phyloP scores from a whole-genome alignment of 139 green algal species.

The Zygnema circumcarinatum region DNA sequence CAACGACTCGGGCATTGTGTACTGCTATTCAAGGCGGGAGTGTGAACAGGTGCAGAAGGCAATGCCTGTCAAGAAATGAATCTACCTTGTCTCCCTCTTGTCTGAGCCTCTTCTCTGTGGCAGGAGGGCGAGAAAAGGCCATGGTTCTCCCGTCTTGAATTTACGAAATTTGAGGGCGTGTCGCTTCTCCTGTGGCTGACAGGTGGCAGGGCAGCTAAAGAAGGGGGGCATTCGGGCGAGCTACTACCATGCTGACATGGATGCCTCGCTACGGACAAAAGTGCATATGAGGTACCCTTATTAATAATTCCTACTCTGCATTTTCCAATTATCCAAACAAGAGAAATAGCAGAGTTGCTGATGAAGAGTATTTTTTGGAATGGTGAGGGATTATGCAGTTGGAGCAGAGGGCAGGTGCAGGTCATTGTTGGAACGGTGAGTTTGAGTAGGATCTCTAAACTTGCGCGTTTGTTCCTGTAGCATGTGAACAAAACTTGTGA shows the following conservation, averaged over 20 bases:
- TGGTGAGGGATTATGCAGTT: slow-evolving; percentile 9
- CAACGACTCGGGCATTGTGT: slow-evolving; percentile 83
- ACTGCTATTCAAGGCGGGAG: slow-evolving; percentile 81
- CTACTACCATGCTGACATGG: slow-evolving; percentile 93
- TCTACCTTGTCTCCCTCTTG: no score
- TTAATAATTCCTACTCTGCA: no score
- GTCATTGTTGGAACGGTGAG: slow-evolving; percentile 58
- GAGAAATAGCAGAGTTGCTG: neutral
- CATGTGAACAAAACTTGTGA: neutral
- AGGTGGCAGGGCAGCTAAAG: slow-evolving; percentile 28
- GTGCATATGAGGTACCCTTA: slow-evolving; percentile 81
- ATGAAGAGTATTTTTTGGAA: neutral
- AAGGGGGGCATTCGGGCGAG: slow-evolving; percentile 58
- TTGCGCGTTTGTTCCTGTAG: neutral
- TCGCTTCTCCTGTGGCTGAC: neutral
- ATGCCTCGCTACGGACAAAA: slow-evolving; percentile 72
- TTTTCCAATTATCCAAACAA: slow-evolving; percentile 11
- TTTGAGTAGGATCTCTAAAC: neutral
- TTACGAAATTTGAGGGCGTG: no score
- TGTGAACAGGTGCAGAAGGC: slow-evolving; percentile 53
- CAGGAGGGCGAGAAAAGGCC: no score
- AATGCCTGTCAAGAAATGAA: neutral
- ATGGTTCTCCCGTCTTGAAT: no score
- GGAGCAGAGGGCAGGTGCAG: slow-evolving; percentile 40
- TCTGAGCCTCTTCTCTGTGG: no score